A percentile compares a stretch with the other conserved stretches of the same genome.
These are phyloP conservation scores for Nephelium lappaceum DNA, from an alignment of 345 rosid genomes.

Conservation along the genomic window DNA sequence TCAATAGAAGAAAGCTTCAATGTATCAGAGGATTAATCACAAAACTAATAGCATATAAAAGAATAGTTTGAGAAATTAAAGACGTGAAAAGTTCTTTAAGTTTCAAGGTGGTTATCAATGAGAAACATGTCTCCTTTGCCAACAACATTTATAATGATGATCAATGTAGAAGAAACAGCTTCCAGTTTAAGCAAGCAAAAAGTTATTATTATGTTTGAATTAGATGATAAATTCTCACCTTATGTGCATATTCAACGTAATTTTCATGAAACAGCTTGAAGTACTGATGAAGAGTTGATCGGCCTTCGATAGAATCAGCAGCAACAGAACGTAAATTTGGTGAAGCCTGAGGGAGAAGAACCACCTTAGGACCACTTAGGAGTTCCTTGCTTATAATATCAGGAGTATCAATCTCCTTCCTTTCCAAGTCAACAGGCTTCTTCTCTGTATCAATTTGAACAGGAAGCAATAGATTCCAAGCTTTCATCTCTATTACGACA, in stretches of 20 bases:
- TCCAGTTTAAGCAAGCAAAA: not conserved
- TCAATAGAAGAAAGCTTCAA: not conserved
- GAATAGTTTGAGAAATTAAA: not conserved
- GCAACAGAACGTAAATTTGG: constrained; percentile 72
- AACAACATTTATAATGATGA: not conserved
- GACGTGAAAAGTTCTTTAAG: not conserved
- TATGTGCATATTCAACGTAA: constrained; percentile 93
- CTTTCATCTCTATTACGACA: constrained; percentile 83
- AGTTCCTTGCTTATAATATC: constrained; percentile 90
- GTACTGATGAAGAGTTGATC: constrained; percentile 82
- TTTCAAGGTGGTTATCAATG: not conserved
- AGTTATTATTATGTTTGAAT: not conserved
- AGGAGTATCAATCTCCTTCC: constrained; percentile 48
- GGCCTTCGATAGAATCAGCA: constrained; percentile 90
- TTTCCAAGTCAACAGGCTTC: constrained; percentile 32
- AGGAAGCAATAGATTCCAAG: constrained; percentile 84
- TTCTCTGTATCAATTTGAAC: constrained; percentile 52
- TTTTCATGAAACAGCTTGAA: constrained; percentile 92
- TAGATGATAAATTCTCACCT: constrained; percentile 53
- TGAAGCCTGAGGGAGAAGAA: constrained; percentile 74
- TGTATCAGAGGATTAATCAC: not conserved
- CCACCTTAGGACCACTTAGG: constrained; percentile 76
- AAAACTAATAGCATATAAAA: not conserved
- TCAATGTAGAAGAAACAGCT: not conserved
- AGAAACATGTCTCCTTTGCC: not conserved